Conservation (phyloP, 2,329 filamentous ascomycete genomes). For the Fusarium praegraminearum region DNA sequence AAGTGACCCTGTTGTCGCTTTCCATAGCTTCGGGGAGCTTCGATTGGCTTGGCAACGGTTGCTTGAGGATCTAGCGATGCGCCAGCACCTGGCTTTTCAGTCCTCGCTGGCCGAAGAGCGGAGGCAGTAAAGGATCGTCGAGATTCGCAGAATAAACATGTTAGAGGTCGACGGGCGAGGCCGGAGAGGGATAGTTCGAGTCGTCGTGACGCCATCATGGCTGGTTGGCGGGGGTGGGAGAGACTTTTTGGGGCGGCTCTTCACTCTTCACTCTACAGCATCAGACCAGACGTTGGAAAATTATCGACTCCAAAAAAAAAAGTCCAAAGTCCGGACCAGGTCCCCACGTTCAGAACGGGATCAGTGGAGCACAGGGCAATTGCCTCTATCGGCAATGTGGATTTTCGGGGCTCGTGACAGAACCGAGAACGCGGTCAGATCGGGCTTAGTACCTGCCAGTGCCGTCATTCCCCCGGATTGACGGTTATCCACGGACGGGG, state of each 20-base stretch:
- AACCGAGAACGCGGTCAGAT: constrained; percentile 39
- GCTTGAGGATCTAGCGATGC: constrained; percentile 54
- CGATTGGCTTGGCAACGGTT: constrained; percentile 60
- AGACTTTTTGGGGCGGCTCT: constrained; percentile 26
- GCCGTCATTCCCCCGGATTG: constrained; percentile 49
- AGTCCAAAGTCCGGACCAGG: not conserved
- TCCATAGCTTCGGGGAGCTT: constrained; percentile 71
- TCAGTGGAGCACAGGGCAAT: constrained; percentile 36
- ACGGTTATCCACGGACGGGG: constrained; percentile 55
- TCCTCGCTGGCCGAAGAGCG: constrained; percentile 49
- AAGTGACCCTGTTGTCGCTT: constrained; percentile 65
- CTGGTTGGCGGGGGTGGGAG: constrained; percentile 15
- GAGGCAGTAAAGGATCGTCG: constrained; percentile 62
- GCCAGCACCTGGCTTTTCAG: constrained; percentile 53
- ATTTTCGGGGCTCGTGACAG: constrained; percentile 8
- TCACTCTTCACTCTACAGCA: not conserved
- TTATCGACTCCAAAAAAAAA: constrained; percentile 17
- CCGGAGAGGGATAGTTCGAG: constrained; percentile 49
- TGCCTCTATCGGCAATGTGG: constrained; percentile 35
- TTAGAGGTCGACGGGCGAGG: constrained; percentile 51
- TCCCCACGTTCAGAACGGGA: constrained; percentile 27
- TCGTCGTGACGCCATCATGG: constrained; percentile 51
- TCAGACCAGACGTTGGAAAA: constrained; percentile 36
- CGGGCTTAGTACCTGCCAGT: constrained; percentile 38
- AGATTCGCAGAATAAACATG: constrained; percentile 65